Base-by-base conservation (phyloP, 805 yeast species). In the Clavispora carvajalis region DNA sequence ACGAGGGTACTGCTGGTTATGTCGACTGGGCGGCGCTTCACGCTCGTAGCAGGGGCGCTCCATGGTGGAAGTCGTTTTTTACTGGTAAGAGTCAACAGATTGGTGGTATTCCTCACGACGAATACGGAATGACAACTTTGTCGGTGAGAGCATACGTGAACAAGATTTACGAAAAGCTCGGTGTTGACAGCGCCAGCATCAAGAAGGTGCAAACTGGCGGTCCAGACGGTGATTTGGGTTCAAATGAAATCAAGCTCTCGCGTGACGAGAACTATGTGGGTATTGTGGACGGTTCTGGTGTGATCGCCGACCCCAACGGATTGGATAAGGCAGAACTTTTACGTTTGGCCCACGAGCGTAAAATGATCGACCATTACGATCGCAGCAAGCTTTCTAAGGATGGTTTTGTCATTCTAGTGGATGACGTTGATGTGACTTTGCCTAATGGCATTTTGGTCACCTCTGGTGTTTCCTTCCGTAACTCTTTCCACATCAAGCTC, bases 71-170 rank as follows among this genome's bases (percentile, higher is more conserved):
- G 67, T 91, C 98, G 1, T 91, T 91, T 73, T 83, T 93, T 65
- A 91, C 99, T 23, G 99, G 99, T 53, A 93, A 93, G 69, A 78
- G 89, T 33, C 95, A 95, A 42, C 67, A 75, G 33, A 66, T 91
- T 43, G 99, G 99, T 57, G 99, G 99, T 62, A 93, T 91, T 59
- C 99, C 99, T 38, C 99, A 91, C 65, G 99, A 91, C 62, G 91
- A 79, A 57, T 91, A 89, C 62, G 99, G 99, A 61, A 91, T 91
- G 99, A 91, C 99, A 6, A 82, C 97, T 7, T 70, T 91, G 49
- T 87, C 96, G 38, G 97, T 93, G 36, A 79, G 98, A 55, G 87
- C 95, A 36, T 91, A 80, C 60, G 95, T 91, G 43, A 82, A 85
- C 59, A 85, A 86, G 55, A 80, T 90, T 45, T 91, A 91, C 63